Evolutionary conservation across 108 stramenopile species (phyloP), one percentile per base, ranked within the genome.

Genomic region (Discostella stelligeroides): DNA sequence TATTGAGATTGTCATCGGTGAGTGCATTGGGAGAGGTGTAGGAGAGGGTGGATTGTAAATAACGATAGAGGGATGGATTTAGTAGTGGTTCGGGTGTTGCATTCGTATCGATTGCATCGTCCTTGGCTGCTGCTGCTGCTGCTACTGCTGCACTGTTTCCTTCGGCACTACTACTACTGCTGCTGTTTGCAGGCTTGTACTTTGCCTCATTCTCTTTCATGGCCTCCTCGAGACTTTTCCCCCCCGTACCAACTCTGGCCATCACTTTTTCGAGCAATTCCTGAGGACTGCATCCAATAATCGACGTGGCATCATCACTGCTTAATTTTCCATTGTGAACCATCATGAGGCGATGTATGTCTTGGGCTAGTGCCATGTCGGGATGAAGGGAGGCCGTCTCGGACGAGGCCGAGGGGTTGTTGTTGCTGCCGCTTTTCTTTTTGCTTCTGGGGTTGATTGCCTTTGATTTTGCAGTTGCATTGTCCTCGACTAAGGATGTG

Each of bases 341-440:
- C 71, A 77, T 75, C 66, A 69, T 60, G n/a, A 86, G 68, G 43
- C 84, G 79, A 51, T 94, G 93, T 21, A 91, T 89, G 21, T 84
- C 66, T 70, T 91, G 90, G 12, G 79, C 79, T 13, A 95, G 69
- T 14, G 66, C 66, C 90, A 92, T 92, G 60, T 87, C 79, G 17
- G 94, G 94, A 75, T 90, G 86, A 8, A 61, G 68, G 21, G 90
- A 78, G n/a, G 91, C 86, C 5, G 83, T 50, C 57, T 90, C 90
- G 28, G 83, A 84, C 8, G 86, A 85, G 23, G 88, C 90, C 48
- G 88, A 88, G 23, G 88, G 85, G 5, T 62, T 66, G 70, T 28
- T n/a, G n/a, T n/a, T n/a, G n/a, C n/a, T n/a, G n/a, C n/a, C 60
- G 71, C 30, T 14, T 12, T 34, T 42, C 24, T 62, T 73, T 58